Base-by-base conservation (phyloP, 169 alveolate genomes). In the Plasmodium reichenowi region DNA sequence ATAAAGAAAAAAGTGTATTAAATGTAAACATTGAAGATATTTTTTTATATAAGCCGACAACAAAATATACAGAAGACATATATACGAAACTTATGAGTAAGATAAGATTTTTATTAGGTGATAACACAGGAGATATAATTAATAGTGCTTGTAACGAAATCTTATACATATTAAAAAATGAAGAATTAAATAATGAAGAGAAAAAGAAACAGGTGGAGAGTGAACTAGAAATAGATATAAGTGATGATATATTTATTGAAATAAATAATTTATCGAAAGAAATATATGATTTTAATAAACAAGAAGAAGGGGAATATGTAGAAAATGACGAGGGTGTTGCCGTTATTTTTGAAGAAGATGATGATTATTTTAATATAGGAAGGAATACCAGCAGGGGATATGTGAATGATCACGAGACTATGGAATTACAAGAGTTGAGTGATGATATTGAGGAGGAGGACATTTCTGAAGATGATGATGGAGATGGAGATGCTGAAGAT, bases 141-240 rank as follows among this genome's bases (percentile, higher is more conserved):
- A 95, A 93, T 70, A 98, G 97, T 71, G 99, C 98, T 3, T 97
- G 98, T 56, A 98, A 97, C 75, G 99, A 98, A 67, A 94, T 98
- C 13, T 88, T 98, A 45, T 93, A 96, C 17, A 94, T 96, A n/a
- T 83, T 98, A 71, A 97, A 97, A 75, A 91, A 95, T 56, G 98
- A 97, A 2, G 93, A 93, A 10, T 67, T 91, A 75, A 95, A 85
- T 54, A 97, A 95, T 17, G 94, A 94, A 52, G 98, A 95, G 22
- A 86, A 93, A 95, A 74, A 93, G 93, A 66, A 64, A 22, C 62
- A 94, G 93, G 50, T 96, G 95, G 88, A 97, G 95, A 72, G 95
- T 92, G 24, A 88, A 94, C 29, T 72, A 26, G 89, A 93, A 88
- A 58, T 94, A 72, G 32, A 60, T 89, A 74, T 88, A 72, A 73